Conservation (phyloP, 306 rosid species). For the Hippophae rhamnoides region DNA sequence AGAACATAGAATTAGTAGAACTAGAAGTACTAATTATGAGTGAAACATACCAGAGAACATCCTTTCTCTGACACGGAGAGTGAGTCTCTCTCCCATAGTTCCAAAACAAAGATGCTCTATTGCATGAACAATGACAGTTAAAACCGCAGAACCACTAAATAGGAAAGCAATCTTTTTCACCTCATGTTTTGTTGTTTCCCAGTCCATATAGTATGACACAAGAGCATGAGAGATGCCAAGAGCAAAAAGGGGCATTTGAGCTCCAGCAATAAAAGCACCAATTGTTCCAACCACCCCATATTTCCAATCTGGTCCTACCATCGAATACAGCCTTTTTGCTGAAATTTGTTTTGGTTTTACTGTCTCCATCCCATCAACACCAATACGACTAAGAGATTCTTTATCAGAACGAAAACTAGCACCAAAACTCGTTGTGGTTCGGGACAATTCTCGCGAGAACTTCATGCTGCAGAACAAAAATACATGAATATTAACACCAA, state of each 20-base stretch:
- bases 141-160: conserved; percentile 54
- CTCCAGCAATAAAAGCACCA: conserved; percentile 77
- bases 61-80: conserved; percentile 79
- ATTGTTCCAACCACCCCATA: conserved; percentile 70
- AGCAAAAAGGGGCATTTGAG: conserved; percentile 95
- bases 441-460: conserved; percentile 64
- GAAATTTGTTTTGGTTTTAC: conserved; percentile 44
- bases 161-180: conserved; percentile 61
- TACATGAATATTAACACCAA: not conserved
- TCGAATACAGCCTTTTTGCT: conserved; percentile 57
- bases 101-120: conserved; percentile 80
- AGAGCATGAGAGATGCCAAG: conserved; percentile 94
- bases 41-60: conserved; percentile 66
- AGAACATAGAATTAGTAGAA: not conserved
- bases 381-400: conserved; percentile 52
- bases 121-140: conserved; percentile 73
- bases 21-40: not conserved
- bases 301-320: conserved; percentile 79
- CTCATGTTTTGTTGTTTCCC: conserved; percentile 81
- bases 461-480: conserved; percentile 34
- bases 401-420: conserved; percentile 89
- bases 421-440: conserved; percentile 54
- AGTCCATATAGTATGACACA: conserved; percentile 87
- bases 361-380: conserved; percentile 47
- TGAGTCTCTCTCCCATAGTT: conserved; percentile 91